These are phyloP conservation scores for Pontederia crassipes DNA, from an alignment of 176 grass and related monocot species.

Conservation along the genomic window DNA sequence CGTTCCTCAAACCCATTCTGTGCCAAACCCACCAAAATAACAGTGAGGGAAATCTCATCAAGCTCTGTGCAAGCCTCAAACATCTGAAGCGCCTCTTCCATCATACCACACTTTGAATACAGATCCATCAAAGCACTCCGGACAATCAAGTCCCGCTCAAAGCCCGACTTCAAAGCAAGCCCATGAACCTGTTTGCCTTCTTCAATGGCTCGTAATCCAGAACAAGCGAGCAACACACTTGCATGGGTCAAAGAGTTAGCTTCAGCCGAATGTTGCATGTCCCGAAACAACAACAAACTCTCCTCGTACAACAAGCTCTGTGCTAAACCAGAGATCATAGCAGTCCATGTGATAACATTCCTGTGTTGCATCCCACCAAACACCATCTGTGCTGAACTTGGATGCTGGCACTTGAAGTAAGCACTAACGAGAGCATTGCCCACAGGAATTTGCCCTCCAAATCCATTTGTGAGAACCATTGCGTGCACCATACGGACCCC, in stretches of 20 bases:
- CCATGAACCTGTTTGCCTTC: conserved; percentile 71
- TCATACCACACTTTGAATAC: conserved; percentile 78
- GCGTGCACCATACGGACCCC: conserved; percentile 38
- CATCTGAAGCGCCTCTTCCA: conserved; percentile 59
- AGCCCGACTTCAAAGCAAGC: conserved; percentile 56
- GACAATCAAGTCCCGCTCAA: conserved; percentile 42
- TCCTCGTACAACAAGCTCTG: conserved; percentile 31
- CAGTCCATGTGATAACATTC: conserved; percentile 86
- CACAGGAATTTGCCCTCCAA: conserved; percentile 26
- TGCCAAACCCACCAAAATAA: conserved; percentile 76
- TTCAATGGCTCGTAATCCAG: conserved; percentile 31
- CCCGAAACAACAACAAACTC: conserved; percentile 44
- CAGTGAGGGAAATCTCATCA: conserved; percentile 56
- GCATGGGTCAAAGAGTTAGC: conserved; percentile 58
- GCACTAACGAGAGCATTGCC: conserved; percentile 56
- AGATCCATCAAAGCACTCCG: conserved; percentile 74
- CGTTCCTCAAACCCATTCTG: conserved; percentile 63
- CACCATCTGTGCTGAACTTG: conserved; percentile 24
- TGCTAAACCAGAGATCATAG: conserved; percentile 68
- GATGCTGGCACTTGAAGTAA: conserved; percentile 47
- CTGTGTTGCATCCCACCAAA: conserved; percentile 37
- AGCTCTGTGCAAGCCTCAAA: conserved; percentile 42
- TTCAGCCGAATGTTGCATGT: conserved; percentile 35
- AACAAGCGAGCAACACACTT: conserved; percentile 49
- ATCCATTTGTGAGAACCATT: conserved; percentile 28